Base-by-base conservation (phyloP, 768 basidiomycete genomes). In the Suillus hirtellus region DNA sequence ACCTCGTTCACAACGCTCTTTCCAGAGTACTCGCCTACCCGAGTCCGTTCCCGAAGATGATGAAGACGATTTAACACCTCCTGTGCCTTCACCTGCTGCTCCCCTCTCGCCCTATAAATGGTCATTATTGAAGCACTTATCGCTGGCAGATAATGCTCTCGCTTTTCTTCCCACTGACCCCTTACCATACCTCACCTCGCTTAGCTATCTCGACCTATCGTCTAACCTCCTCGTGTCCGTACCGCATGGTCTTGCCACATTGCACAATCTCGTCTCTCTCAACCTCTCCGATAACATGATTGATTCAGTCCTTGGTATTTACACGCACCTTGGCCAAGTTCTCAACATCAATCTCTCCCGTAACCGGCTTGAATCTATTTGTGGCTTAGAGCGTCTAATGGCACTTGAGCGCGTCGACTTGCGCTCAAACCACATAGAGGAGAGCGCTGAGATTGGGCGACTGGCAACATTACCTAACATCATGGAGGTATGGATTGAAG, bases 261-360 rank as follows among this genome's bases (percentile, higher is more conserved):
- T 99, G 27, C 86, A 88, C 70, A 90, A 89, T 66, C 90, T 99
- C 60, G 76, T 87, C 60, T 92, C 91, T n/a, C 88, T 99, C 68
- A 96, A 97, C 76, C 85, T 99, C n/a, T 83, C 92, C 17, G 91
- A 96, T 75, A 99, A 99, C 78, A 93, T 99, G 86, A 95, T 99
- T 68, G 95, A 96, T 73, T 95, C 96, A 19, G 89, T 99, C 19
- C 84, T 95, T 4, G 91, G 92, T 35, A 92, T 97, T 63, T 92
- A 95, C 71, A 84, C 84, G 43, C 85, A 87, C 60, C 83, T 98
- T 43, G 93, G 92, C 1, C 87, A 89, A 65, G 81, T 97, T 31
- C 80, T 89, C 19, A 80, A 83, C 7, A 80, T 99, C 69, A 95
- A 96, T 75, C 82, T 99, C 19, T 84, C 92, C 1, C 80, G 83